These are phyloP conservation scores for Podosphaera aphanis DNA, from an alignment of 2,329 filamentous ascomycete genomes.

Conservation along the genomic window DNA sequence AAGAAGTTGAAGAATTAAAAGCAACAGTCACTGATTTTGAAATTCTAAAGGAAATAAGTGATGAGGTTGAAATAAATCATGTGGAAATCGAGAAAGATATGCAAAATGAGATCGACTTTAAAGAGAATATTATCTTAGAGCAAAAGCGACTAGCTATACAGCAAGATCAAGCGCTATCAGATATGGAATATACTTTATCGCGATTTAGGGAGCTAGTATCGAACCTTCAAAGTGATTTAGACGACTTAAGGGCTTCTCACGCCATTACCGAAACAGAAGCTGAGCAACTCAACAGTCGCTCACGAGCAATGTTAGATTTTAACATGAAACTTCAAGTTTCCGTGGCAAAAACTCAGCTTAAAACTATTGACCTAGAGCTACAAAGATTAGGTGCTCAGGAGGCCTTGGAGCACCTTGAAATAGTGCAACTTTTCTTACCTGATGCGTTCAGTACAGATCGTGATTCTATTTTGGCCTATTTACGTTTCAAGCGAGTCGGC, in stretches of 20 bases:
- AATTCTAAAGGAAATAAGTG: slow-evolving; percentile 72
- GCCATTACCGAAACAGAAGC: slow-evolving; percentile 84
- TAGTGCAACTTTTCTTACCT: slow-evolving; percentile 72
- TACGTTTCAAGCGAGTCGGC: slow-evolving; percentile 66
- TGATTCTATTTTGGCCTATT: slow-evolving; percentile 68
- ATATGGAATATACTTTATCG: slow-evolving; percentile 73
- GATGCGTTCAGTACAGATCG: slow-evolving; percentile 60
- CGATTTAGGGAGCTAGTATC: slow-evolving; percentile 77
- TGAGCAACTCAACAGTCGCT: slow-evolving; percentile 68
- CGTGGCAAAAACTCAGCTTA: slow-evolving; percentile 74
- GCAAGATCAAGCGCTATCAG: slow-evolving; percentile 59
- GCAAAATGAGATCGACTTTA: slow-evolving; percentile 78
- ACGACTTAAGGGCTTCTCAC: slow-evolving; percentile 79
- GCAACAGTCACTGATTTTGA: slow-evolving; percentile 70
- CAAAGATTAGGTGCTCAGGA: slow-evolving; percentile 72
- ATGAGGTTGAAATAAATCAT: slow-evolving; percentile 85
- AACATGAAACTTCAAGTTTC: slow-evolving; percentile 85
- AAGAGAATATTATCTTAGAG: slow-evolving; percentile 64
- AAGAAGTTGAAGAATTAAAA: slow-evolving; percentile 64
- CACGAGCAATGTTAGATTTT: slow-evolving; percentile 85
- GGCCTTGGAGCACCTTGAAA: slow-evolving; percentile 65
- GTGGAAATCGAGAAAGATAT: slow-evolving; percentile 84
- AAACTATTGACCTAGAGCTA: slow-evolving; percentile 80
- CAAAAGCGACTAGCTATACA: slow-evolving; percentile 48
- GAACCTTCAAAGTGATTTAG: slow-evolving; percentile 62